A percentile compares a stretch with the other conserved stretches of the same genome.
phyloP scores from a whole-genome alignment of 768 basidiomycete species.

The Leccinellum luteum region DNA sequence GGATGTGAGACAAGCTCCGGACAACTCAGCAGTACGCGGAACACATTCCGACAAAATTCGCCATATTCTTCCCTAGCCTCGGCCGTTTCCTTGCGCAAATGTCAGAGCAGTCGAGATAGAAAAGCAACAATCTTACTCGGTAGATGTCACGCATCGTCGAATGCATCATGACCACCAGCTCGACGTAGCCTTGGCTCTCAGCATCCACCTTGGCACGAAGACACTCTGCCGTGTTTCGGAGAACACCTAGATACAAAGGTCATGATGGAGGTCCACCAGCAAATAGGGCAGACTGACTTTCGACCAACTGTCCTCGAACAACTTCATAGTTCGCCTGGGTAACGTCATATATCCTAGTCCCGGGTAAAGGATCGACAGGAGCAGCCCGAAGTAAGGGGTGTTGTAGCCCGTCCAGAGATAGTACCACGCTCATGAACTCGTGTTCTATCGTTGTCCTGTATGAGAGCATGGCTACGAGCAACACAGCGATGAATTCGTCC shows the following conservation, averaged over 20 bases:
- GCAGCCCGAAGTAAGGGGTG: slow-evolving; percentile 49
- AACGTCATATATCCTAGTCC: slow-evolving; percentile 30
- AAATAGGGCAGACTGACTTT: slow-evolving; percentile 30
- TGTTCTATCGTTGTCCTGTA: slow-evolving; percentile 51
- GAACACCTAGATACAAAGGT: slow-evolving; percentile 38
- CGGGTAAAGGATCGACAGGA: slow-evolving; percentile 23
- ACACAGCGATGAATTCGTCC: slow-evolving; percentile 50
- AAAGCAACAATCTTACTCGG: slow-evolving; percentile 34
- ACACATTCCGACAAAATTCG: slow-evolving; percentile 35
- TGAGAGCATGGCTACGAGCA: slow-evolving; percentile 53
- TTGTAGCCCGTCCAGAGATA: slow-evolving; percentile 53
- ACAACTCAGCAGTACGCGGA: slow-evolving; percentile 27
- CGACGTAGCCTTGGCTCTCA: slow-evolving; percentile 39
- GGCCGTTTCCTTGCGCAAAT: slow-evolving; percentile 6
- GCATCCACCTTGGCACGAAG: slow-evolving; percentile 33
- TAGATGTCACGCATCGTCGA: slow-evolving; percentile 50
- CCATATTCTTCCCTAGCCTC: slow-evolving; percentile 30
- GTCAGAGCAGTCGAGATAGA: slow-evolving; percentile 5
- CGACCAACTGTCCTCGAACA: slow-evolving; percentile 38
- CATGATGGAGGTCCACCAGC: slow-evolving; percentile 4
- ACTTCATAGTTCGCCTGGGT: slow-evolving; percentile 29
- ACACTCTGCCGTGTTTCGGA: slow-evolving; percentile 41
- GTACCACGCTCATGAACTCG: slow-evolving; percentile 53
- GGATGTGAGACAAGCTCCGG: slow-evolving; percentile 32
- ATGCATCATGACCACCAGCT: slow-evolving; percentile 45